Evolutionary conservation across 2,329 filamentous ascomycete species (phyloP).

Genomic region (Podosphaera xanthii): DNA sequence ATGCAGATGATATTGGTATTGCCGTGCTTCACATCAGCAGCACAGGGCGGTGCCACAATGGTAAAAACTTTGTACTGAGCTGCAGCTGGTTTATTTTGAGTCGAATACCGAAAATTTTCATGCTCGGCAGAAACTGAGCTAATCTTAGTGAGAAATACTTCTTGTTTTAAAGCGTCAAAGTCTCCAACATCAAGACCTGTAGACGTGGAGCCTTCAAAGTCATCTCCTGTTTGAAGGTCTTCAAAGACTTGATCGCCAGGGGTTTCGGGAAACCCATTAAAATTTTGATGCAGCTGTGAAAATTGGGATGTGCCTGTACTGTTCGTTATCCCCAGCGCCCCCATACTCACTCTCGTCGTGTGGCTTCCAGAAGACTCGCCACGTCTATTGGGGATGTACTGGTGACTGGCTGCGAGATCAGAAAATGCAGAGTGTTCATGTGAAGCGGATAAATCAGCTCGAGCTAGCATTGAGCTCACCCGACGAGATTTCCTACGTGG

Average conservation of each 20-base stretch:
- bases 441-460: conserved; percentile 67
- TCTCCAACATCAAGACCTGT: conserved; percentile 53
- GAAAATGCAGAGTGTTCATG: conserved; percentile 63
- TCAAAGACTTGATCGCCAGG: conserved; percentile 49
- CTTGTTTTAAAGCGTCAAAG: conserved; percentile 46
- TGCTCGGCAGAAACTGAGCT: conserved; percentile 42
- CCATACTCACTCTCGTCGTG: conserved; percentile 34
- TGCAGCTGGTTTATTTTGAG: conserved; percentile 27
- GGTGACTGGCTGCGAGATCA: conserved; percentile 32
- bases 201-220: conserved; percentile 45
- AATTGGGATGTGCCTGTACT: conserved; percentile 9
- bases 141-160: conserved; percentile 49
- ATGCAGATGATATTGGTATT: conserved; percentile 42
- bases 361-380: conserved; percentile 50
- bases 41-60: conserved; percentile 34
- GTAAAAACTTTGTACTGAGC: conserved; percentile 42
- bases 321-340: conserved; percentile 18
- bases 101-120: conserved; percentile 35
- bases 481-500: conserved; percentile 44
- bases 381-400: conserved; percentile 19
- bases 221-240: conserved; percentile 35
- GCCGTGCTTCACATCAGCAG: conserved; percentile 28
- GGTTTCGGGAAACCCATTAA: conserved; percentile 42
- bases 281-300: conserved; percentile 19
- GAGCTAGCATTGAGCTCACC: conserved; percentile 74